phyloP scores from a whole-genome alignment of 169 alveolate species.

The Plasmodium reichenowi region DNA sequence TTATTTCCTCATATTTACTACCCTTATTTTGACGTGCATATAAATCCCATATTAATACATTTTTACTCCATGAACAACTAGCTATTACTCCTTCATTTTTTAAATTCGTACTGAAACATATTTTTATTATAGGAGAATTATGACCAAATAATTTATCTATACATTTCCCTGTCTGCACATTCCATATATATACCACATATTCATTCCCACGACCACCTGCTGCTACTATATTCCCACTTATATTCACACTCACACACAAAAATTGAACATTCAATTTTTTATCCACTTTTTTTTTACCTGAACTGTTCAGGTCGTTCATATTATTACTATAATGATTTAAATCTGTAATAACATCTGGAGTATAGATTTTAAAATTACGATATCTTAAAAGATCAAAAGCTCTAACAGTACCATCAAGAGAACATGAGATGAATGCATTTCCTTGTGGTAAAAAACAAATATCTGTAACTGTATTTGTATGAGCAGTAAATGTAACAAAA shows the following conservation, averaged over 20 bases:
- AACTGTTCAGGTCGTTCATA: slow-evolving; percentile 16
- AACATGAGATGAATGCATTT: slow-evolving; percentile 95
- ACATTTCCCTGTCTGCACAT: slow-evolving; percentile 84
- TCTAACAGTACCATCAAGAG: slow-evolving; percentile 98
- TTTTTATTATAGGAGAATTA: slow-evolving; percentile 92
- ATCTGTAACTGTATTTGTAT: slow-evolving; percentile 94
- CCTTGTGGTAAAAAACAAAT: slow-evolving; percentile 93
- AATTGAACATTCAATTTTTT: slow-evolving; percentile 89
- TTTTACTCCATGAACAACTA: slow-evolving; percentile 97
- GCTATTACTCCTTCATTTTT: slow-evolving; percentile 89
- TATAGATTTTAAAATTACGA: slow-evolving; percentile 91
- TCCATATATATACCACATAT: slow-evolving; percentile 87
- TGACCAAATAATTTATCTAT: slow-evolving; percentile 92
- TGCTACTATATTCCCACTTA: slow-evolving; percentile 96
- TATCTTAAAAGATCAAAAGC: slow-evolving; percentile 97
- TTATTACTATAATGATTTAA: slow-evolving; percentile 4
- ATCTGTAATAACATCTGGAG: slow-evolving; percentile 72
- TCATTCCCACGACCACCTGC: slow-evolving; percentile 97
- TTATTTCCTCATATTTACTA: slow-evolving; percentile 91
- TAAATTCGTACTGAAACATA: slow-evolving; percentile 90
- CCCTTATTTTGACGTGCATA: slow-evolving; percentile 91
- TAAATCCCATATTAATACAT: slow-evolving; percentile 91
- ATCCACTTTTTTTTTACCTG: slow-evolving; percentile 22
- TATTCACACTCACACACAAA: slow-evolving; percentile 94
- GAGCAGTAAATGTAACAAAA: slow-evolving; percentile 96